Evolutionary conservation across 2,329 filamentous ascomycete genomes (phyloP), one percentile per base, ranked within the genome.

Genomic region (Fusarium neocosmosporiellum): DNA sequence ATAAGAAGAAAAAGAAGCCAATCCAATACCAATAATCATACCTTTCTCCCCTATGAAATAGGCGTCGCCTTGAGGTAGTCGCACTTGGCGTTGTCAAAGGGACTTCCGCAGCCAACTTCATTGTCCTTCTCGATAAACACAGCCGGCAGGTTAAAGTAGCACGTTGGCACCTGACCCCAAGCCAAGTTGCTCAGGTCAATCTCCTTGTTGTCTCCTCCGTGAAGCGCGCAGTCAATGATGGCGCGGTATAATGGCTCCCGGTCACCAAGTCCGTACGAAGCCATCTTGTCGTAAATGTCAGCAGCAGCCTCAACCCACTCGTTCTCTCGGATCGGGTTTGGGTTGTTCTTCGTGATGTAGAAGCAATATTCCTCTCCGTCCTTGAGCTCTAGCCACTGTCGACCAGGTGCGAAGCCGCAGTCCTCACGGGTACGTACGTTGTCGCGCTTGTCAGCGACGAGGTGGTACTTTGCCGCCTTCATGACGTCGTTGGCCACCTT

Each of bases 401-500:
- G 69, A 6, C 72, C 66, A 0, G 70, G 20, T 1, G 57, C 57
- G 2, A 50, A 71, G 2, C 70, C 67, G 0, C 70, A 73, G 7
- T 65, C 67, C 9, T 73, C 70, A 2, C 53, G 70, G 5, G 39
- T 50, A 10, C 1, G 7, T 0, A 29, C 33, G 7, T 53, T 36
- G 7, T 69, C 24, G 2, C 69, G 66, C 50, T 71, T 73, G 20
- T 74, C 72, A 2, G 66, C 69, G 2, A 71, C 66, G 14, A 74
- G 69, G 10, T 59, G 20, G 11, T 73, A 48, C 3, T 24, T 39
- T 18, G 63, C 72, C 0, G 72, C 69, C 10, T 65, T 68, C 72
- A 74, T 74, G 14, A 75, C 69, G 8, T 74, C 71, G 20, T 73
- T 75, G 50, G 69, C 69, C 2, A 75, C 64, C 39, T 74, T 74